A percentile compares a stretch with the other conserved stretches of the same genome.
These are phyloP conservation scores for Coemansia nantahalensis DNA, from an alignment of 192 early-diverging fungal genomes.

Conservation along the genomic window DNA sequence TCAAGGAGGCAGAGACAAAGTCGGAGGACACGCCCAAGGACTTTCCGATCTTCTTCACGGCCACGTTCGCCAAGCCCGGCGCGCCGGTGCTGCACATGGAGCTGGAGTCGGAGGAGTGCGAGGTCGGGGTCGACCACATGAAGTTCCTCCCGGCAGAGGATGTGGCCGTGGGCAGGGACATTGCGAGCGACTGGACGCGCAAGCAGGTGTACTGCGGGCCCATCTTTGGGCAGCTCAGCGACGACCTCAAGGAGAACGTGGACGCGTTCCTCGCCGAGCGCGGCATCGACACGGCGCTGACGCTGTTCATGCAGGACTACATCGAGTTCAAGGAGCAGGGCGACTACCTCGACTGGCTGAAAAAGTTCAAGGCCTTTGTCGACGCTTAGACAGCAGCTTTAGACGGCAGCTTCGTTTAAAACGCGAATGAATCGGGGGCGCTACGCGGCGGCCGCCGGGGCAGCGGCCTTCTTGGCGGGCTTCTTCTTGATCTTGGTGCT, in stretches of 20 bases:
- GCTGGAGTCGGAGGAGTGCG: slow-evolving; percentile 76
- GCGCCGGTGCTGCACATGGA: slow-evolving; percentile 78
- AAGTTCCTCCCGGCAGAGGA: slow-evolving; percentile 62
- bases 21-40: slow-evolving; percentile 68
- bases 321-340: slow-evolving; percentile 94
- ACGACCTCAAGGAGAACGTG: slow-evolving; percentile 67
- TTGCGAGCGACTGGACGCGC: slow-evolving; percentile 88
- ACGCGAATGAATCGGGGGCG: too few relatives aligned
- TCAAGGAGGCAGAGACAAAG: slow-evolving; percentile 56
- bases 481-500: slow-evolving; percentile 52
- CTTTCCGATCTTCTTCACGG: slow-evolving; percentile 75
- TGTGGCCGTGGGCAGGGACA: slow-evolving; percentile 60
- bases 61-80: slow-evolving; percentile 78
- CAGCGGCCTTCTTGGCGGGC: slow-evolving; percentile 32
- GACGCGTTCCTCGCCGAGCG: slow-evolving; percentile 85
- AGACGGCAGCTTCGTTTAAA: too few relatives aligned
- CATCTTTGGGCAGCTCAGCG: slow-evolving; percentile 87
- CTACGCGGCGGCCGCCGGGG: neutral
- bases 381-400: slow-evolving; percentile 33
- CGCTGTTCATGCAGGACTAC: slow-evolving; percentile 84
- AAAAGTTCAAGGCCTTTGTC: slow-evolving; percentile 77
- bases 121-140: slow-evolving; percentile 84
- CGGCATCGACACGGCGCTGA: slow-evolving; percentile 77
- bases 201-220: slow-evolving; percentile 87
- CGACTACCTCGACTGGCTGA: slow-evolving; percentile 89